These are phyloP conservation scores for Penicillium tannophilum DNA, from an alignment of 495 filamentous ascomycete species.

Conservation along the genomic window DNA sequence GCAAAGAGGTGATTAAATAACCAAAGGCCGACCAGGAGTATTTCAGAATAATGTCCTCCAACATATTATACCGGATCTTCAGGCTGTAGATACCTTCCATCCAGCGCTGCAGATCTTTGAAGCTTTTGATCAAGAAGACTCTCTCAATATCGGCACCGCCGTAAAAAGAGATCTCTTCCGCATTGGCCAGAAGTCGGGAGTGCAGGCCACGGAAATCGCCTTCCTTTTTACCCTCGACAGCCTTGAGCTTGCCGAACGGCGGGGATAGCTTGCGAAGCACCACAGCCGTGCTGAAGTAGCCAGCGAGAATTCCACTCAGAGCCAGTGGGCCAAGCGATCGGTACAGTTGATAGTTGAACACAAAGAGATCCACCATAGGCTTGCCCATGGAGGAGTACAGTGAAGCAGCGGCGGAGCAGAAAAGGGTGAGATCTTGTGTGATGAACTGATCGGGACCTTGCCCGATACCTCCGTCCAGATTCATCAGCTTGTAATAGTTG, in stretches of 20 bases:
- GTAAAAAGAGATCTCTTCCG: slow-evolving; percentile 99
- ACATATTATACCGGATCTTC: slow-evolving; percentile 97
- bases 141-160: slow-evolving; percentile 93
- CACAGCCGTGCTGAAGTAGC: slow-evolving; percentile 90
- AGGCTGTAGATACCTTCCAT: slow-evolving; percentile 97
- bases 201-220: slow-evolving; percentile 92
- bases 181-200: slow-evolving; percentile 90
- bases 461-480: slow-evolving; percentile 90
- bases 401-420: slow-evolving; percentile 90
- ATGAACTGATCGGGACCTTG: slow-evolving; percentile 96
- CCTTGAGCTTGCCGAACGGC: slow-evolving; percentile 94
- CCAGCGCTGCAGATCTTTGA: slow-evolving; percentile 85
- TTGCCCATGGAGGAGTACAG: slow-evolving; percentile 96
- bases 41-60: slow-evolving; percentile 97
- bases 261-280: slow-evolving; percentile 85
- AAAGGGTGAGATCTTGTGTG: slow-evolving; percentile 92
- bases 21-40: slow-evolving; percentile 98
- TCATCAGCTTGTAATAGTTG: slow-evolving; percentile 94
- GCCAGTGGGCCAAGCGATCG: slow-evolving; percentile 90
- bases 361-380: slow-evolving; percentile 89
- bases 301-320: slow-evolving; percentile 78
- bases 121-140: slow-evolving; percentile 83
- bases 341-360: slow-evolving; percentile 97
- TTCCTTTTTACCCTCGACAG: slow-evolving; percentile 89
- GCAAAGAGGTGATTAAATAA: slow-evolving; percentile 88